A percentile compares a stretch with the other conserved stretches of the same genome.
phyloP scores from a whole-genome alignment of 371 early-diverging fungal genomes.

The Rhizomucor pusillus region DNA sequence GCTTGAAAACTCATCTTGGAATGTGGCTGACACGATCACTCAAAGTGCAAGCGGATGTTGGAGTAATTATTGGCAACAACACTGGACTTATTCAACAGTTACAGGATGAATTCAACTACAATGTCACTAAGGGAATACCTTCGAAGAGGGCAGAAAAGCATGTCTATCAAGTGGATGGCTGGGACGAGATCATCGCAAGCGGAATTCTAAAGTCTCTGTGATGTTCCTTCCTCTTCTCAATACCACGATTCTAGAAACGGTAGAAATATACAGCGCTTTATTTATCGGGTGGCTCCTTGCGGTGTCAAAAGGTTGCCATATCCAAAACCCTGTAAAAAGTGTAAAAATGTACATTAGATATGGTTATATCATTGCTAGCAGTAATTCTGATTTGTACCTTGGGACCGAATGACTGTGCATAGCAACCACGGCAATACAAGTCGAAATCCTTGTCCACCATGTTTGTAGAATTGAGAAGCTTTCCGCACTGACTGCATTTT shows the following conservation, averaged over 20 bases:
- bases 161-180: conserved; percentile 5
- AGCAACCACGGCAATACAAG: conserved; percentile 45
- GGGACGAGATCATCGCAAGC: conserved; percentile 5
- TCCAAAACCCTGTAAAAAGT: conserved; percentile 8
- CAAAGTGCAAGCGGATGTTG: conserved; percentile 46
- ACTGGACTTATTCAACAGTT: conserved; percentile 17
- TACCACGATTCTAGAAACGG: too few relatives aligned
- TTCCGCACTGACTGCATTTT: conserved; percentile 42
- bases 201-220: not conserved
- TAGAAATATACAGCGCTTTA: not conserved
- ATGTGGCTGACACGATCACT: not conserved
- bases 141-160: too few relatives aligned
- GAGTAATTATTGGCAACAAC: conserved; percentile 53
- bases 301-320: conserved; percentile 15
- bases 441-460: conserved; percentile 48
- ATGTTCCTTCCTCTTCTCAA: too few relatives aligned
- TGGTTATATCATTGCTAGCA: not conserved
- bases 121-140: conserved; percentile 9
- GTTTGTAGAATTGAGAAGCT: conserved; percentile 43
- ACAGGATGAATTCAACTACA: not conserved
- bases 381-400: conserved; percentile 18
- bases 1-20: not conserved
- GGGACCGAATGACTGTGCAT: conserved; percentile 43
- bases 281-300: conserved; percentile 16
- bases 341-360: too few relatives aligned